Evolutionary conservation across 495 filamentous ascomycete species (phyloP).

Genomic region (Letharia lupina): DNA sequence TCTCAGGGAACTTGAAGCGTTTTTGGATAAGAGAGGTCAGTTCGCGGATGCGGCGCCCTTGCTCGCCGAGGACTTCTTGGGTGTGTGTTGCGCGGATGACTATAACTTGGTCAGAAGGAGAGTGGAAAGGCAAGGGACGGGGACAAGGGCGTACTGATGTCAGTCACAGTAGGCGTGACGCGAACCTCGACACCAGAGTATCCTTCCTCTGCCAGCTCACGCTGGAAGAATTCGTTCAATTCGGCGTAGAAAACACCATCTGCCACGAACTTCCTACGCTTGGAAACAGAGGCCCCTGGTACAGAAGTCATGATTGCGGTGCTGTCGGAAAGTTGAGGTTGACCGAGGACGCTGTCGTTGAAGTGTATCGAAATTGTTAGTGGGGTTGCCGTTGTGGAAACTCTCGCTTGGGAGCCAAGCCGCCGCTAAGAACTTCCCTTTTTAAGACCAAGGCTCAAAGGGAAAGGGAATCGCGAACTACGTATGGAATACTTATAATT

Average conservation of each 20-base stretch:
- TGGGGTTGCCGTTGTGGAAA: slow-evolving; percentile 23
- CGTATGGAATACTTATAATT: background rate
- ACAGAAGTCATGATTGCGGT: slow-evolving; percentile 52
- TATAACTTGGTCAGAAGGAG: slow-evolving; percentile 24
- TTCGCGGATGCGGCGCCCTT: slow-evolving; percentile 98
- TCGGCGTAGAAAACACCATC: slow-evolving; percentile 99
- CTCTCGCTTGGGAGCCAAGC: slow-evolving; percentile 15
- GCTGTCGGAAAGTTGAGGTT: background rate
- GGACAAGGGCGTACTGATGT: slow-evolving; percentile 64
- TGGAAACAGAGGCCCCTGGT: slow-evolving; percentile 69
- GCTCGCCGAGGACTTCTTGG: slow-evolving; percentile 98
- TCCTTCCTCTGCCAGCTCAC: slow-evolving; percentile 98
- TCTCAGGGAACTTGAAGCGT: slow-evolving; percentile 99
- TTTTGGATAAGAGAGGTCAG: slow-evolving; percentile 99
- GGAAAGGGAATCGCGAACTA: background rate
- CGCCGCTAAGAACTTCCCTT: background rate
- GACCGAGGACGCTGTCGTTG: slow-evolving; percentile 16
- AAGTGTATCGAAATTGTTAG: slow-evolving; percentile 25
- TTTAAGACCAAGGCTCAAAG: background rate
- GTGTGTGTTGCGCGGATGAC: slow-evolving; percentile 99
- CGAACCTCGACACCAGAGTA: slow-evolving; percentile 99
- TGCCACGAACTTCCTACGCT: slow-evolving; percentile 99
- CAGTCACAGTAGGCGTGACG: slow-evolving; percentile 98
- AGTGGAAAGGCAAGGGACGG: background rate
- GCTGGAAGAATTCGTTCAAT: slow-evolving; percentile 99